Evolutionary conservation across 140 eudicot genomes (phyloP).

Genomic region (Eryngium alpinum): DNA sequence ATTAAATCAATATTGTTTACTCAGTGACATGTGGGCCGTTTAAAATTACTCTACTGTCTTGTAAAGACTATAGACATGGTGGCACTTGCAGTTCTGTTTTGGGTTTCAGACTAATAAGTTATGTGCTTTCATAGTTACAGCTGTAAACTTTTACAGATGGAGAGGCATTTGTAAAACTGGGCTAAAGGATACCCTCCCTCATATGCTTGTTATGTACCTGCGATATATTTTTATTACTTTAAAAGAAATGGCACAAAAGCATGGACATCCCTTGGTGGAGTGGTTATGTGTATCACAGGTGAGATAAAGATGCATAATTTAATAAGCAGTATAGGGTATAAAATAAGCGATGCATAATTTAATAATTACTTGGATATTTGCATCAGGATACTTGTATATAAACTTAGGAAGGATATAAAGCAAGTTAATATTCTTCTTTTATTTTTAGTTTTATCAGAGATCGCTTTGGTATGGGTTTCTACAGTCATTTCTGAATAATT

Average conservation of each 20-base stretch:
- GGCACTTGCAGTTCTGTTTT: constrained; percentile 17
- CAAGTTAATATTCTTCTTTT: too few species aligned
- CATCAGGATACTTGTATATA: too few species aligned
- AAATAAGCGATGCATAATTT: too few species aligned
- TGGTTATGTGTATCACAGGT: constrained; percentile 45
- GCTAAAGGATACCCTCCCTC: not conserved
- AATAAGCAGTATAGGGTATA: too few species aligned
- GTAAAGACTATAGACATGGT: constrained; percentile 6
- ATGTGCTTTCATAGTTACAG: constrained; percentile 9
- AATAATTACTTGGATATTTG: too few species aligned
- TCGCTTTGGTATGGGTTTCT: too few species aligned
- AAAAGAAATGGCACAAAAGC: constrained; percentile 35
- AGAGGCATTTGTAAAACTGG: constrained; percentile 8
- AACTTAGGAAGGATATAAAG: too few species aligned
- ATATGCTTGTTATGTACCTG: constrained; percentile 7
- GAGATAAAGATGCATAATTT: not conserved
- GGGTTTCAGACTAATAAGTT: constrained; percentile 9
- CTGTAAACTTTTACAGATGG: not conserved
- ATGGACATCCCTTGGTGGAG: constrained; percentile 51
- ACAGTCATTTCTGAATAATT: too few species aligned
- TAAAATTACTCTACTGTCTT: constrained; percentile 14
- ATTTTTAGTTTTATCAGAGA: too few species aligned
- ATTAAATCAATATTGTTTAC: not conserved
- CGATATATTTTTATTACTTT: constrained; percentile 19
- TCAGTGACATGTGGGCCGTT: constrained; percentile 2